Evolutionary conservation across 192 early-diverging fungal genomes (phyloP).

Genomic region (Cetraspora pellucida): DNA sequence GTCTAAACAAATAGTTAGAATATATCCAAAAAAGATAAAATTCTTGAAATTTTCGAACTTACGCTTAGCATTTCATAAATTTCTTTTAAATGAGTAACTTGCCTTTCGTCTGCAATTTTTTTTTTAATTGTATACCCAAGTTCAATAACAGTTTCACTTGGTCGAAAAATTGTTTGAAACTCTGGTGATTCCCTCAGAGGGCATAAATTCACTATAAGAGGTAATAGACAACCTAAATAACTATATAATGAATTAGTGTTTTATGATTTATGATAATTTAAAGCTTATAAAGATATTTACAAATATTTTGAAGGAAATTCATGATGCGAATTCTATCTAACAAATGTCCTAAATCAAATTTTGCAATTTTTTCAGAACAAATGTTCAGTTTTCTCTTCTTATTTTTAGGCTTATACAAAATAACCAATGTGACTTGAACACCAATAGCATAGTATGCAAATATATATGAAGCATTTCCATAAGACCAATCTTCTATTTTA

Average conservation of each 20-base stretch:
- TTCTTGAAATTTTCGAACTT: background rate
- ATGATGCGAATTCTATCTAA: conserved; percentile 30
- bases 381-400: conserved; percentile 21
- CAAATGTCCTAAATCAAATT: conserved; percentile 18
- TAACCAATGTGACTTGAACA: conserved; percentile 11
- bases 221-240: conserved; percentile 33
- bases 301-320: conserved; percentile 27
- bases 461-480: conserved; percentile 15
- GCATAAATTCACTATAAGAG: conserved; percentile 22
- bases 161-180: background rate
- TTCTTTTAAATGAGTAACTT: conserved; percentile 14
- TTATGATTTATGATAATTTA: conserved; percentile 12
- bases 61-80: background rate
- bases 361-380: conserved; percentile 4
- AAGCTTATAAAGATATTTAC: conserved; percentile 13
- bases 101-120: background rate
- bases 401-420: background rate
- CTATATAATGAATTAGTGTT: conserved; percentile 4
- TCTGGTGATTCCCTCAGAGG: conserved; percentile 8
- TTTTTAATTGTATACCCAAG: conserved; percentile 14
- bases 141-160: conserved; percentile 24
- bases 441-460: conserved; percentile 27
- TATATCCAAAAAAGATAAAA: background rate
- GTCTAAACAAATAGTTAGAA: conserved; percentile 23
- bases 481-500: conserved; percentile 22